Conservation (phyloP, 2,329 filamentous ascomycete genomes). For the Acrodontium crateriforme region DNA sequence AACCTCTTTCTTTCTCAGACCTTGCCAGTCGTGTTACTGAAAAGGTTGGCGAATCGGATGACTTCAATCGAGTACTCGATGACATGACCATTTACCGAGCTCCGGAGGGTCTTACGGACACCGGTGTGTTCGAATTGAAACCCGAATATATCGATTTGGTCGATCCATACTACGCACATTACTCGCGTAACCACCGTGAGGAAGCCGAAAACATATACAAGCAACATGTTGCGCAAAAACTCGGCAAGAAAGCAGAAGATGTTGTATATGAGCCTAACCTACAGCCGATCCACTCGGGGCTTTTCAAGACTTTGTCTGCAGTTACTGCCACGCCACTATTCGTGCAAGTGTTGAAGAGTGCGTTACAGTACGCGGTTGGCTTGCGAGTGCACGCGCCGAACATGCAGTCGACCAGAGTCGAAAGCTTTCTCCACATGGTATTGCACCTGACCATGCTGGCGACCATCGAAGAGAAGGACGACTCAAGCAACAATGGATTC, state of each 20-base stretch:
- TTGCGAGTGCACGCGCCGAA: slow-evolving; percentile 54
- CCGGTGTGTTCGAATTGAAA: slow-evolving; percentile 87
- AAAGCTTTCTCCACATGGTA: slow-evolving; percentile 83
- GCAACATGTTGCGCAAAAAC: slow-evolving; percentile 74
- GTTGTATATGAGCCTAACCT: slow-evolving; percentile 86
- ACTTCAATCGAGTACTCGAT: slow-evolving; percentile 71
- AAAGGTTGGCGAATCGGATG: slow-evolving; percentile 75
- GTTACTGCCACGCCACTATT: slow-evolving; percentile 82
- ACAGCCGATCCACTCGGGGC: slow-evolving; percentile 58
- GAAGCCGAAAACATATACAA: slow-evolving; percentile 86
- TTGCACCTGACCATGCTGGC: slow-evolving; percentile 78
- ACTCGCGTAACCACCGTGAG: slow-evolving; percentile 91
- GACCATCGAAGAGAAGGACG: slow-evolving; percentile 57
- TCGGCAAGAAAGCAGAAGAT: slow-evolving; percentile 64
- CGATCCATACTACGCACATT: slow-evolving; percentile 92
- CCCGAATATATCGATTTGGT: slow-evolving; percentile 74
- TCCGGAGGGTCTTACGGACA: slow-evolving; percentile 82
- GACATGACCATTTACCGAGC: slow-evolving; percentile 81
- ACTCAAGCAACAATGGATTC: slow-evolving; percentile 10
- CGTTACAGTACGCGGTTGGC: slow-evolving; percentile 65
- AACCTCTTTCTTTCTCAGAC: slow-evolving; percentile 87
- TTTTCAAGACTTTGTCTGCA: slow-evolving; percentile 60
- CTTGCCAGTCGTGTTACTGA: slow-evolving; percentile 77
- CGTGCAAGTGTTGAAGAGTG: slow-evolving; percentile 78
- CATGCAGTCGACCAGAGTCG: slow-evolving; percentile 69